Evolutionary conservation across 140 eudicot genomes (phyloP).

Genomic region (Anethum foeniculum): DNA sequence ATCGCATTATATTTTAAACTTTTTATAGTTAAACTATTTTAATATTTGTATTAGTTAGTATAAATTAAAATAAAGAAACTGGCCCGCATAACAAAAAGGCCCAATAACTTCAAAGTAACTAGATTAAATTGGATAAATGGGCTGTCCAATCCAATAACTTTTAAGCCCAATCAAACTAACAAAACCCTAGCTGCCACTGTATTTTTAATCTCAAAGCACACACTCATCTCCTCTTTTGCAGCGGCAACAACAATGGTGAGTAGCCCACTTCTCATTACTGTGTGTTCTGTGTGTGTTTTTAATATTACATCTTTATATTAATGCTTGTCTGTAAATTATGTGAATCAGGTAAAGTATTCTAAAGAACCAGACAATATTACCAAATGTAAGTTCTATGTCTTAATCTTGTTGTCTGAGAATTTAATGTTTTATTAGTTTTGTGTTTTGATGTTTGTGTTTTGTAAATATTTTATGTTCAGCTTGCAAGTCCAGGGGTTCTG

Average conservation of each 20-base stretch:
- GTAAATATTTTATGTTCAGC: conserved; percentile 22
- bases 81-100: no score
- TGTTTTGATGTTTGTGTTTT: neutral
- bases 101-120: no score
- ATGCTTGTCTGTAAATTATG: neutral
- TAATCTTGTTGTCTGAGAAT: neutral
- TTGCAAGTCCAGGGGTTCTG: conserved; percentile 58
- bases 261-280: neutral
- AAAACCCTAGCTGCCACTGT: neutral
- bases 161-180: neutral
- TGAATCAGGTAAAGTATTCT: conserved; percentile 34
- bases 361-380: conserved; percentile 43
- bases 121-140: neutral
- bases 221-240: neutral
- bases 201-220: neutral
- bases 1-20: no score
- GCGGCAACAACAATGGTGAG: conserved; percentile 7
- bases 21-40: no score
- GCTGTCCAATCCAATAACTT: neutral
- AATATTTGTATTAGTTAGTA: no score
- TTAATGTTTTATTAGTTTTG: neutral
- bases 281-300: neutral
- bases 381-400: conserved; percentile 24
- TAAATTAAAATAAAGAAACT: no score
- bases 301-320: neutral